phyloP scores from a whole-genome alignment of 1,284 basidiomycete genomes.

The Cryptococcus maquisensis region DNA sequence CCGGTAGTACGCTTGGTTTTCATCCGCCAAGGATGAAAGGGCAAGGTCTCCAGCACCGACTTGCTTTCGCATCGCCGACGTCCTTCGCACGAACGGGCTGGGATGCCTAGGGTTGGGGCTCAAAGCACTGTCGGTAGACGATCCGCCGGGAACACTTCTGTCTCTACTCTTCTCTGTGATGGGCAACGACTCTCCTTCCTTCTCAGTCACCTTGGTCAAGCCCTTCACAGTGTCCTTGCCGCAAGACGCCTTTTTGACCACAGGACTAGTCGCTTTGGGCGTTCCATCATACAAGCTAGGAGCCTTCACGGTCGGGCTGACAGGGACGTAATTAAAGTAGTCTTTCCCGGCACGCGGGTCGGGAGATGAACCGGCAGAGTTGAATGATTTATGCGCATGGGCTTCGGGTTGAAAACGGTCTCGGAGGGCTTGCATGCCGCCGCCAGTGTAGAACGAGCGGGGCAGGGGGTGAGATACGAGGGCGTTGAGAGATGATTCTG shows the following conservation, averaged over 20 bases:
- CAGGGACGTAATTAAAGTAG: constrained; percentile 45
- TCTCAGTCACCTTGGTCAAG: constrained; percentile 13
- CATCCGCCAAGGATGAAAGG: constrained; percentile 45
- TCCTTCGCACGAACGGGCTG: constrained; percentile 21
- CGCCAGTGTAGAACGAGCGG: constrained; percentile 85
- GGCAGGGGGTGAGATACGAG: constrained; percentile 94
- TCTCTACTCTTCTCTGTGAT: constrained; percentile 1
- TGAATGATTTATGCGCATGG: constrained; percentile 8
- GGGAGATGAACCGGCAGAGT: constrained; percentile 15
- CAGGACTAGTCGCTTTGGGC: constrained; percentile 23
- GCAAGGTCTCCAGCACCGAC: constrained; percentile 55
- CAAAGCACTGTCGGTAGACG: constrained; percentile 14
- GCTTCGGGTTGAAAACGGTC: constrained; percentile 62
- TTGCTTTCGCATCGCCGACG: constrained; percentile 42
- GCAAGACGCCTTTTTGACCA: constrained; percentile 2
- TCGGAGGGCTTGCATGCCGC: constrained; percentile 81
- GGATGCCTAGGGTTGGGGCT: constrained; percentile 25
- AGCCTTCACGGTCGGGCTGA: constrained; percentile 38
- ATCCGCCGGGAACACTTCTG: constrained; percentile 1
- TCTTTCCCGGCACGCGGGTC: constrained; percentile 31
- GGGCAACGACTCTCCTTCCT: constrained; percentile 3
- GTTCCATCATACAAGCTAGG: constrained; percentile 37
- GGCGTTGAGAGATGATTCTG: constrained; percentile 94
- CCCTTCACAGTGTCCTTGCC: constrained; percentile 1
- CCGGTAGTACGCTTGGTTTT: constrained; percentile 39